Evolutionary conservation across 306 rosid genomes (phyloP).

Genomic region (Medicago arabica): DNA sequence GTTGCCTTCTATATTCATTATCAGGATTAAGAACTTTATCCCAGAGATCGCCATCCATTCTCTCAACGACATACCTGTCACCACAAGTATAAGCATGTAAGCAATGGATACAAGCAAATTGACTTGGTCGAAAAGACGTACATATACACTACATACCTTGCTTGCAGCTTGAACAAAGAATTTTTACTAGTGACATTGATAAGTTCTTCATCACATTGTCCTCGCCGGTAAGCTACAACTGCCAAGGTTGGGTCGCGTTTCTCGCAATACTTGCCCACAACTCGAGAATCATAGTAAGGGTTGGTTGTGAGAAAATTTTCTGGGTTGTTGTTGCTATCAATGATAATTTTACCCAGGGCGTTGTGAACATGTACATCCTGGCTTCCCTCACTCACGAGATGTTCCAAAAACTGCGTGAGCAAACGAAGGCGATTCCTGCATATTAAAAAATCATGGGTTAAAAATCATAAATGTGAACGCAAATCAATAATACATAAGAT

Average conservation of each 20-base stretch:
- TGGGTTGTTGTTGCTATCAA: constrained; percentile 97
- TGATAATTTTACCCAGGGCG: constrained; percentile 97
- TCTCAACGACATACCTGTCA: constrained; percentile 96
- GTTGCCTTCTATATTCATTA: constrained; percentile 91
- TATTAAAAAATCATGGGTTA: constrained; percentile 21
- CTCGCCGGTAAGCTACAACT: constrained; percentile 95
- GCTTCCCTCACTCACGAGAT: constrained; percentile 99
- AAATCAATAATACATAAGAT: constrained; percentile 23
- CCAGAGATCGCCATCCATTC: constrained; percentile 97
- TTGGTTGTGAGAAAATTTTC: constrained; percentile 98
- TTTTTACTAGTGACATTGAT: constrained; percentile 92
- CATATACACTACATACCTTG: constrained; percentile 72
- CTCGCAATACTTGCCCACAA: constrained; percentile 99
- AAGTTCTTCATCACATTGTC: constrained; percentile 98
- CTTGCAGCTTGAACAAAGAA: constrained; percentile 96
- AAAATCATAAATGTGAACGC: constrained; percentile 25
- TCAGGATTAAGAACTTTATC: constrained; percentile 91
- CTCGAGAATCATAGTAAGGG: constrained; percentile 98
- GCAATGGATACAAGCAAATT: constrained; percentile 18
- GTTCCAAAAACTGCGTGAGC: constrained; percentile 97
- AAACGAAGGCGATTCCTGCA: constrained; percentile 93
- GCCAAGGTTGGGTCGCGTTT: constrained; percentile 99
- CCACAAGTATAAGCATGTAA: constrained; percentile 44
- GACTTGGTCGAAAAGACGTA: constrained; percentile 10
- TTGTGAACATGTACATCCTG: constrained; percentile 99